phyloP scores from a whole-genome alignment of 2,329 filamentous ascomycete species.

The Chalaropsis ovoidea region DNA sequence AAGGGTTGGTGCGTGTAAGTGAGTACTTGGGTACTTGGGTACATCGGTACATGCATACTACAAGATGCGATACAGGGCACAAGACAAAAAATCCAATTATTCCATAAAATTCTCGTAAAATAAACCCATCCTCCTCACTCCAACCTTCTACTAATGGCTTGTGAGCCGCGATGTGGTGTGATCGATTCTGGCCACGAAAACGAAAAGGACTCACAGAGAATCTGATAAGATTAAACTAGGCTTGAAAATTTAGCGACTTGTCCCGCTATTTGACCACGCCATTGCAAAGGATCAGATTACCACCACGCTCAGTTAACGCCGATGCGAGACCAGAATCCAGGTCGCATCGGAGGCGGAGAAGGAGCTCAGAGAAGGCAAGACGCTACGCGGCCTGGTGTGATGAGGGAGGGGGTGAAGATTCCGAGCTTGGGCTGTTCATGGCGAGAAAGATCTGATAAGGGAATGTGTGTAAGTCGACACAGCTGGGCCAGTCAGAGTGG shows the following conservation, averaged over 20 bases:
- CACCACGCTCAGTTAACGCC: slow-evolving; percentile 4
- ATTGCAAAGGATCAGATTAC: slow-evolving; percentile 13
- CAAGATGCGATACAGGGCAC: not conserved
- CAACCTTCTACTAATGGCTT: not conserved
- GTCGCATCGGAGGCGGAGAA: slow-evolving; percentile 7
- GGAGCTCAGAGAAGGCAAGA: too few species aligned
- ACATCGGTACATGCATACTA: not conserved
- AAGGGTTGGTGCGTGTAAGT: not conserved
- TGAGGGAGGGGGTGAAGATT: not conserved
- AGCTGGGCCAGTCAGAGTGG: not conserved
- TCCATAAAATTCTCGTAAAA: not conserved
- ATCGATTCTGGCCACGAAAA: not conserved
- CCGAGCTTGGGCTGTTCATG: not conserved
- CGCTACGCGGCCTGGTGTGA: too few species aligned
- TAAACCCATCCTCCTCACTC: not conserved
- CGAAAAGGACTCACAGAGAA: not conserved
- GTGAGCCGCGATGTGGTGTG: slow-evolving; percentile 10
- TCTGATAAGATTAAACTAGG: slow-evolving; percentile 15
- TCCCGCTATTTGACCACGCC: not conserved
- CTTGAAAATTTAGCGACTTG: not conserved
- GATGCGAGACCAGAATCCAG: not conserved
- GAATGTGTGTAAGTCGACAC: not conserved
- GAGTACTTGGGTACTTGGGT: too few species aligned
- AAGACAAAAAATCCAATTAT: not conserved
- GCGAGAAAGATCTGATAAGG: slow-evolving; percentile 7